These are phyloP conservation scores for Eimeria praecox DNA, from an alignment of 169 alveolate genomes.

Conservation along the genomic window DNA sequence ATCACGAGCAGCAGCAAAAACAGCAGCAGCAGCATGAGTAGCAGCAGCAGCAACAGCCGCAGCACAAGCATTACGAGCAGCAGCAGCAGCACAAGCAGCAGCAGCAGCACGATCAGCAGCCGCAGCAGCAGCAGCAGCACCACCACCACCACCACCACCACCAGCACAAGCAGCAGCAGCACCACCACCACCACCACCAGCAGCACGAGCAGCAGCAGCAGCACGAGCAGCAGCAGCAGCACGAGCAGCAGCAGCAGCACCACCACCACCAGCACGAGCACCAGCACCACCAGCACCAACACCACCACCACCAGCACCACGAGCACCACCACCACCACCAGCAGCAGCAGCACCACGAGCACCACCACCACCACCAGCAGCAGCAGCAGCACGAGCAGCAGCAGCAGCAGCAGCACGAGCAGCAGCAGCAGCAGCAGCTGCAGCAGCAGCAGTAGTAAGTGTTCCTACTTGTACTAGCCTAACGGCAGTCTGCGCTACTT, in stretches of 20 bases:
- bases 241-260: not conserved
- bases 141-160: not conserved
- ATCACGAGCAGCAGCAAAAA: not conserved
- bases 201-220: slow-evolving; percentile 5
- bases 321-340: not conserved
- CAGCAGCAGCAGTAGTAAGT: not conserved
- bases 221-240: slow-evolving; percentile 28
- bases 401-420: not conserved
- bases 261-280: not conserved
- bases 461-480: slow-evolving; percentile 93
- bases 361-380: not conserved
- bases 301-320: slow-evolving; percentile 90
- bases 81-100: slow-evolving; percentile 7
- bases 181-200: too few relatives aligned
- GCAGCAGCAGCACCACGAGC: not conserved
- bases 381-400: not conserved
- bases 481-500: slow-evolving; percentile 97
- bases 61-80: slow-evolving; percentile 91
- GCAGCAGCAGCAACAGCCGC: not conserved
- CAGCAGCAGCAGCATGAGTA: not conserved
- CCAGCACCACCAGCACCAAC: not conserved
- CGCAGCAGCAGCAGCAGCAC: not conserved
- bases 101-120: slow-evolving; percentile 12
- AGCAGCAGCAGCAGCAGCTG: slow-evolving; percentile 15
- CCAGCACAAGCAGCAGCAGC: not conserved